Conservation (phyloP, 768 basidiomycete species). For the Exidia glandulosa region DNA sequence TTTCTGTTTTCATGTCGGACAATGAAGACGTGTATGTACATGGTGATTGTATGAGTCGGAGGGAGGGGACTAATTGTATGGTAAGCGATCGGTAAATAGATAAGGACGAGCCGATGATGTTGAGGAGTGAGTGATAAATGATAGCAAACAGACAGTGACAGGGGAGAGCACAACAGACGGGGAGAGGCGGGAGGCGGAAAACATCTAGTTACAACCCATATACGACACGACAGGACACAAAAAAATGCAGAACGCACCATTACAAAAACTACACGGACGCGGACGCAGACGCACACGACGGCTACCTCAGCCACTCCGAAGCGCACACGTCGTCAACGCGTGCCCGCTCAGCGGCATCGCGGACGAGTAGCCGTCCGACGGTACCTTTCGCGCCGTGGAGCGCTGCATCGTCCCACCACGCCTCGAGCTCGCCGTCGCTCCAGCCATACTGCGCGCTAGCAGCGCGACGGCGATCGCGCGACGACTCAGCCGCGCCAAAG, state of each 20-base stretch:
- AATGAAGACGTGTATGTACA: no score
- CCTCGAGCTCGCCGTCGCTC: constrained; percentile 28
- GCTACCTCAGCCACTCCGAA: constrained; percentile 10
- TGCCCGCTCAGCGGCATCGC: constrained; percentile 57
- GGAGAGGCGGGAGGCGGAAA: no score
- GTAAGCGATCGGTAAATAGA: no score
- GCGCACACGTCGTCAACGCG: constrained; percentile 54
- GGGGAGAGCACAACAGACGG: no score
- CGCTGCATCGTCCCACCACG: constrained; percentile 27
- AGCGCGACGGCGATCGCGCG: constrained; percentile 3
- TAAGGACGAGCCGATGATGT: no score
- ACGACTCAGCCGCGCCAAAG: constrained; percentile 35
- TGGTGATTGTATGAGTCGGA: no score
- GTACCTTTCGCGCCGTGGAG: constrained; percentile 26
- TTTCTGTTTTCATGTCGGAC: no score
- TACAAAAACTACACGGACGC: not conserved
- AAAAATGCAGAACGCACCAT: not conserved
- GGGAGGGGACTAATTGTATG: no score
- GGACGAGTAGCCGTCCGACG: constrained; percentile 51
- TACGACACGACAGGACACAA: no score
- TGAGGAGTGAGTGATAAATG: no score
- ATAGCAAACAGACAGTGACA: no score
- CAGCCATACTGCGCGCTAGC: constrained; percentile 50
- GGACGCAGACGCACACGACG: not conserved
- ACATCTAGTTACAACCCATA: no score